phyloP scores from a whole-genome alignment of 305 asterid species.

The Petunia hybrid region DNA sequence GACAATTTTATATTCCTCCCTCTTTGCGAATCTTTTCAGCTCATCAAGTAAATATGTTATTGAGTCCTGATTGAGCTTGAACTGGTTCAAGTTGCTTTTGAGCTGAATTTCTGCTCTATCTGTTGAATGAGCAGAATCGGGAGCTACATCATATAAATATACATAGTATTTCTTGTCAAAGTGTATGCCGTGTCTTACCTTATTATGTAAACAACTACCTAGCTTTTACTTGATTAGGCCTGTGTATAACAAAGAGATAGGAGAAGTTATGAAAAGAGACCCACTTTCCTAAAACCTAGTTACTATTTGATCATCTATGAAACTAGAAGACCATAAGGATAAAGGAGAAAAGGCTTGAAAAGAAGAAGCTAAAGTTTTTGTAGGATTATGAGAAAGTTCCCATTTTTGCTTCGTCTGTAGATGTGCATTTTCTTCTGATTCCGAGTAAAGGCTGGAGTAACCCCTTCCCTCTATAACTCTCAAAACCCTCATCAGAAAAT shows the following conservation, averaged over 20 bases:
- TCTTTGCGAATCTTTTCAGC: neutral
- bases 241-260: neutral
- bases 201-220: neutral
- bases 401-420: neutral
- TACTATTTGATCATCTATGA: neutral
- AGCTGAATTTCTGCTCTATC: neutral
- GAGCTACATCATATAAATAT: neutral
- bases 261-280: conserved; percentile 15
- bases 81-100: conserved; percentile 4
- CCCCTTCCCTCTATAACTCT: neutral
- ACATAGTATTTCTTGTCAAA: neutral
- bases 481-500: too few species aligned
- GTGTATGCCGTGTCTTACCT: neutral
- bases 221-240: conserved; percentile 14
- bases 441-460: neutral
- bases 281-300: neutral
- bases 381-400: neutral
- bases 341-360: neutral
- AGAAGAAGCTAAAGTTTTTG: neutral
- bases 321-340: conserved; percentile 6
- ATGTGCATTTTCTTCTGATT: conserved; percentile 9
- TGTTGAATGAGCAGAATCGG: neutral
- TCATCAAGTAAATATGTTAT: neutral
- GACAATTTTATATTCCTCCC: neutral
- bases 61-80: neutral